These are phyloP conservation scores for Bertia moriformis DNA, from an alignment of 2,329 filamentous ascomycete species.

Conservation along the genomic window DNA sequence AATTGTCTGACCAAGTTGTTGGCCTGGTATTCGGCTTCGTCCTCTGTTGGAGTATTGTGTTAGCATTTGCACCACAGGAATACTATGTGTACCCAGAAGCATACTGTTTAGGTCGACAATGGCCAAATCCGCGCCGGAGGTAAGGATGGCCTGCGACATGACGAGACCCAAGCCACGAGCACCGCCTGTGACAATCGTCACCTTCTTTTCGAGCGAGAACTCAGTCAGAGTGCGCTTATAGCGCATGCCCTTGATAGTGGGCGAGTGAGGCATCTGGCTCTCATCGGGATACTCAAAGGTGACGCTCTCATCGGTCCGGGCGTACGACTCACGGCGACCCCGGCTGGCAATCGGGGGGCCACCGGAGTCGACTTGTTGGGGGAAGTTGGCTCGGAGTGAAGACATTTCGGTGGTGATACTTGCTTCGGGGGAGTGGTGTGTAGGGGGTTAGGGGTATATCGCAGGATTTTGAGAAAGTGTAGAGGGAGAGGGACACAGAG, in stretches of 20 bases:
- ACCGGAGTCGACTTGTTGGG: too few species aligned
- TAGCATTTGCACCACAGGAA: too few species aligned
- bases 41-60: constrained; percentile 44
- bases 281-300: constrained; percentile 67
- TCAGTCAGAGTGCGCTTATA: constrained; percentile 72
- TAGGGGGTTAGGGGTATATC: constrained; percentile 21
- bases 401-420: too few species aligned
- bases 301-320: constrained; percentile 67
- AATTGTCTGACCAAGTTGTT: constrained; percentile 61
- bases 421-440: constrained; percentile 32
- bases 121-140: constrained; percentile 75
- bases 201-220: constrained; percentile 75
- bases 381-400: too few species aligned
- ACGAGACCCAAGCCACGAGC: constrained; percentile 78
- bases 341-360: too few species aligned
- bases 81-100: too few species aligned
- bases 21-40: constrained; percentile 70
- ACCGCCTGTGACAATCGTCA: constrained; percentile 78
- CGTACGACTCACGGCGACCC: too few species aligned
- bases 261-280: constrained; percentile 54
- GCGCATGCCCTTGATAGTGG: constrained; percentile 61
- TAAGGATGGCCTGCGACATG: constrained; percentile 83
- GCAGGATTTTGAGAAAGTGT: too few species aligned
- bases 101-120: constrained; percentile 87
- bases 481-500: too few species aligned